A percentile compares a stretch with the other conserved stretches of the same genome.
Conservation (phyloP, 441 rosid species). For the Erodium chrysanthum region DNA sequence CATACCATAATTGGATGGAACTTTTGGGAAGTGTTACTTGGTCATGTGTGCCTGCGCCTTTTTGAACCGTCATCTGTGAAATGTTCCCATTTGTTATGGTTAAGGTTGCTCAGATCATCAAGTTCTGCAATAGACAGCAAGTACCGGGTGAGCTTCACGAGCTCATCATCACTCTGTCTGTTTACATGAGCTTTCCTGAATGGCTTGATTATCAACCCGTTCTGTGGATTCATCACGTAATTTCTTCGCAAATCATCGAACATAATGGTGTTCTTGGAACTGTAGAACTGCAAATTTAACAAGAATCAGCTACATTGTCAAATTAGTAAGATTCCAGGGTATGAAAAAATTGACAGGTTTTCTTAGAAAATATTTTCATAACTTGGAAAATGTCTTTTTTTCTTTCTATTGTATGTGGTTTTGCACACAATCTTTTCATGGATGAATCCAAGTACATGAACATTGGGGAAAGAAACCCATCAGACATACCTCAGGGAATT, state of each 20-base stretch:
- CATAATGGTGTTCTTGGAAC: slow-evolving; percentile 80
- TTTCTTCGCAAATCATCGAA: slow-evolving; percentile 83
- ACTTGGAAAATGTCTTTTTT: too few relatives aligned
- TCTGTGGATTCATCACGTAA: slow-evolving; percentile 91
- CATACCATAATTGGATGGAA: neutral
- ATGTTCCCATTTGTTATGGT: slow-evolving; percentile 68
- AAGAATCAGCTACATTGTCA: slow-evolving; percentile 12
- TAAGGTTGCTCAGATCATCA: slow-evolving; percentile 56
- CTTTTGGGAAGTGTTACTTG: neutral
- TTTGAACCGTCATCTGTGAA: slow-evolving; percentile 47
- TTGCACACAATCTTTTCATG: too few relatives aligned
- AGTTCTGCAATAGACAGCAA: slow-evolving; percentile 79
- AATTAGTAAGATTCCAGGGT: neutral
- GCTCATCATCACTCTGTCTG: slow-evolving; percentile 80
- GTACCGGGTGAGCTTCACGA: slow-evolving; percentile 70
- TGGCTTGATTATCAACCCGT: slow-evolving; percentile 75
- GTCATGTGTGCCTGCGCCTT: slow-evolving; percentile 60
- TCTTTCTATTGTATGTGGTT: too few relatives aligned
- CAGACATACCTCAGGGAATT: slow-evolving; percentile 57
- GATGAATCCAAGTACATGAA: too few relatives aligned
- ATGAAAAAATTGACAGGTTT: neutral
- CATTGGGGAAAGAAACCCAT: neutral
- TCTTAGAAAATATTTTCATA: too few relatives aligned
- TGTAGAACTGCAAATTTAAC: slow-evolving; percentile 53
- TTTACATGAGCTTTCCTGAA: slow-evolving; percentile 82